Evolutionary conservation across 805 yeast species (phyloP).

Genomic region (Teunomyces kruisii): DNA sequence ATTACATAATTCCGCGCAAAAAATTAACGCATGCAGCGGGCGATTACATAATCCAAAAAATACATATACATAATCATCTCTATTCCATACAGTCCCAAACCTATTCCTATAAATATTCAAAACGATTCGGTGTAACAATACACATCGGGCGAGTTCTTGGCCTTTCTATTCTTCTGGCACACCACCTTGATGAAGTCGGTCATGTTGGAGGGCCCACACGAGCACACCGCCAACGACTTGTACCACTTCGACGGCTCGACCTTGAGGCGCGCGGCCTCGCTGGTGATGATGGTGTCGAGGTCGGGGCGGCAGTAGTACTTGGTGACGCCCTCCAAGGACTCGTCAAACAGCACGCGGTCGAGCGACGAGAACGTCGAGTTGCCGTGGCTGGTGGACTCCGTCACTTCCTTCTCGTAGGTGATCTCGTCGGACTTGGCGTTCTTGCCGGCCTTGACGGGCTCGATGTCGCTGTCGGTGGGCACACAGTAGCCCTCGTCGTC

Average conservation of each 20-base stretch:
- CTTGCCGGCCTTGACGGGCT: not conserved
- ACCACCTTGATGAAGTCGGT: constrained; percentile 25
- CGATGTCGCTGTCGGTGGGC: constrained; percentile 1
- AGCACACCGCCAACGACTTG: constrained; percentile 36
- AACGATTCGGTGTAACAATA: constrained; percentile 42
- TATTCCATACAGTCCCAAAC: too few relatives aligned
- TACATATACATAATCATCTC: too few relatives aligned
- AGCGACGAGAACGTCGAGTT: not conserved
- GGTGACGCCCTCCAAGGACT: not conserved
- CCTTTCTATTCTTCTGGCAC: constrained; percentile 29
- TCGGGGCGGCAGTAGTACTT: constrained; percentile 18
- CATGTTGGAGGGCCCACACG: constrained; percentile 42
- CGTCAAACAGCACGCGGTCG: not conserved
- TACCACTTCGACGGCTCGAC: constrained; percentile 4
- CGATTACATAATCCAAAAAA: too few relatives aligned
- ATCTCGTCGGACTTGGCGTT: not conserved
- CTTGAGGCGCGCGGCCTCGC: constrained; percentile 13
- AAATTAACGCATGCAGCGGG: too few relatives aligned
- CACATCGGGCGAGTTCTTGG: constrained; percentile 35
- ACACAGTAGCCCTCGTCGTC: not conserved
- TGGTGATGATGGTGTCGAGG: constrained; percentile 13
- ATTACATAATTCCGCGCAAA: too few relatives aligned
- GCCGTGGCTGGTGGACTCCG: not conserved
- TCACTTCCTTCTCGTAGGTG: not conserved
- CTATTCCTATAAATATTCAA: constrained; percentile 8